phyloP scores from a whole-genome alignment of 1,284 basidiomycete genomes.

The Cystobasidium pallidum region DNA sequence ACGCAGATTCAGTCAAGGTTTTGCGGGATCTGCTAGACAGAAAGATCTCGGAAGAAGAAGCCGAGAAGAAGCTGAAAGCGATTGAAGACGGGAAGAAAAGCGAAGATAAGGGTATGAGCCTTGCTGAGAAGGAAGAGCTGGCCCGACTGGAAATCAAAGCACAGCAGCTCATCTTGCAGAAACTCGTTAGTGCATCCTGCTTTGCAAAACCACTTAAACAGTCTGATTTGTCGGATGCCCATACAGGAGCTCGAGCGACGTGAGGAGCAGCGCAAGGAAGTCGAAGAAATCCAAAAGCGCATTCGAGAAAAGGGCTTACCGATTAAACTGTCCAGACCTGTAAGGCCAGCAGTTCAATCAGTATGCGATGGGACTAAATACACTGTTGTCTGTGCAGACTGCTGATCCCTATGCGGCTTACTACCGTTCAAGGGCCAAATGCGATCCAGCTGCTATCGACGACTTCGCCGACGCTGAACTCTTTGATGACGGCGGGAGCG shows the following conservation, averaged over 20 bases:
- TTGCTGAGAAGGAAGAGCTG: conserved; percentile 29
- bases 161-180: conserved; percentile 17
- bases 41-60: conserved; percentile 19
- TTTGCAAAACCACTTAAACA: not conserved
- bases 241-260: conserved; percentile 16
- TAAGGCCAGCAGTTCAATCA: not conserved
- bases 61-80: conserved; percentile 11
- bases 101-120: conserved; percentile 16
- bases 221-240: not conserved
- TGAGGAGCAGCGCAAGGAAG: conserved; percentile 26
- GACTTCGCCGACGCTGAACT: not conserved
- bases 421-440: not conserved
- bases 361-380: not conserved
- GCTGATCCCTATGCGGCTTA: not conserved
- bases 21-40: conserved; percentile 11
- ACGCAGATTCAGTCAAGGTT: conserved; percentile 25
- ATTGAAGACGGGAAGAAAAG: conserved; percentile 26
- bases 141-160: conserved; percentile 18
- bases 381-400: not conserved
- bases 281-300: conserved; percentile 34
- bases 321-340: conserved; percentile 4
- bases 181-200: conserved; percentile 14
- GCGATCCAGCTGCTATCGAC: not conserved
- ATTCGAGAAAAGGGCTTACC: conserved; percentile 13
- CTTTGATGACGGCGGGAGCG: not conserved